Conservation (phyloP, 345 rosid species). For the Eutrema heterophyllum region DNA sequence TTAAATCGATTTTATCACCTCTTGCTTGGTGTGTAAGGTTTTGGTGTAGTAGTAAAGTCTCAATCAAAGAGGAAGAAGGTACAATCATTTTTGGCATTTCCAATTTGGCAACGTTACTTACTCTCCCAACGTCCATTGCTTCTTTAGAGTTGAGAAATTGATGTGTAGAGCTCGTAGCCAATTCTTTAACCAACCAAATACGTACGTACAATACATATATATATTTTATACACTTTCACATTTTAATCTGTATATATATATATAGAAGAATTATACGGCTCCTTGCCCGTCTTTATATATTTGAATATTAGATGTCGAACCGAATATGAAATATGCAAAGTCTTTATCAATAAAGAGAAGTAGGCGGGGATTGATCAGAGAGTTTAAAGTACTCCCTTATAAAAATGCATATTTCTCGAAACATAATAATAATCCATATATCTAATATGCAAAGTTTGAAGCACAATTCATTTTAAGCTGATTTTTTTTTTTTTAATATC, state of each 20-base stretch:
- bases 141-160: conserved; percentile 11
- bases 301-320: no score
- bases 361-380: background rate
- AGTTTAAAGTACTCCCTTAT: background rate
- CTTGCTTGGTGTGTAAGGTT: conserved; percentile 3
- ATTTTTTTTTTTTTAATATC: no score
- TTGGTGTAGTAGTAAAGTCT: conserved; percentile 24
- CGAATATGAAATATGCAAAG: background rate
- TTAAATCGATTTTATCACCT: background rate
- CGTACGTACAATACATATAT: background rate
- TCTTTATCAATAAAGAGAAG: background rate
- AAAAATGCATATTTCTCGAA: background rate
- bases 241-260: background rate
- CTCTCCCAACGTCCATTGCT: conserved; percentile 26
- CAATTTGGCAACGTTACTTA: conserved; percentile 24
- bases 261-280: background rate
- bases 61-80: conserved; percentile 28
- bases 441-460: background rate
- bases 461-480: background rate
- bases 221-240: background rate
- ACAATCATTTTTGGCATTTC: conserved; percentile 24
- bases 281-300: background rate
- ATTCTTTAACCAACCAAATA: conserved; percentile 4
- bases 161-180: conserved; percentile 6
- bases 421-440: background rate